These are phyloP conservation scores for Globisporangium radiosum DNA, from an alignment of 352 stramenopile species.

Conservation along the genomic window DNA sequence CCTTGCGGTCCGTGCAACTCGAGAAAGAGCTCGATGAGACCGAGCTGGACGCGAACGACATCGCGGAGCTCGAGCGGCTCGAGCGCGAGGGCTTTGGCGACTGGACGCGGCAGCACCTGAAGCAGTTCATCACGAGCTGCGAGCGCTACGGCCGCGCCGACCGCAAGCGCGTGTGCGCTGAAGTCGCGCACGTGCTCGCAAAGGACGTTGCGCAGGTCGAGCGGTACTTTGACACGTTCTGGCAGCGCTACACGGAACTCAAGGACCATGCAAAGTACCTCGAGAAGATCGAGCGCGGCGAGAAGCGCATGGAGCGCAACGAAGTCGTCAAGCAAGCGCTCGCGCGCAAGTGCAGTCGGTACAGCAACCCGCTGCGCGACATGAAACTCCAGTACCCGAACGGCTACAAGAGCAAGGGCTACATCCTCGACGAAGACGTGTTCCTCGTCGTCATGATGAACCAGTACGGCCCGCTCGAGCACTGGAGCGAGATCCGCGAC, in stretches of 20 bases:
- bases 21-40: constrained; percentile 80
- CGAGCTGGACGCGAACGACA: constrained; percentile 63
- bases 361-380: constrained; percentile 89
- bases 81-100: constrained; percentile 93
- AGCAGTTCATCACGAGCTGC: constrained; percentile 87
- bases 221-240: constrained; percentile 95
- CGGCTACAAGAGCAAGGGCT: constrained; percentile 92
- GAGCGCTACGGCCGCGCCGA: constrained; percentile 93
- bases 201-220: constrained; percentile 91
- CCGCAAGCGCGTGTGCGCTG: constrained; percentile 84
- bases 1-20: constrained; percentile 48
- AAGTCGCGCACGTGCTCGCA: constrained; percentile 85
- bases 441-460: constrained; percentile 99
- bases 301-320: constrained; percentile 94
- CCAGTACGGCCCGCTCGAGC: constrained; percentile 93
- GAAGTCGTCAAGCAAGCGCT: constrained; percentile 95
- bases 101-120: constrained; percentile 89
- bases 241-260: constrained; percentile 91
- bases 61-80: constrained; percentile 58
- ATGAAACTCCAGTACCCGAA: constrained; percentile 86
- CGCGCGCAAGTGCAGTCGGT: constrained; percentile 93
- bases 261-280: constrained; percentile 89
- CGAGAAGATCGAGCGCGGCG: constrained; percentile 95
- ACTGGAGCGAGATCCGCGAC: constrained; percentile 96
- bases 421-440: constrained; percentile 96